Percentiles rank a stretch among this genome's conserved stretches.
phyloP scores from a whole-genome alignment of 164 flowering plant species.

The Annona cherimola region DNA sequence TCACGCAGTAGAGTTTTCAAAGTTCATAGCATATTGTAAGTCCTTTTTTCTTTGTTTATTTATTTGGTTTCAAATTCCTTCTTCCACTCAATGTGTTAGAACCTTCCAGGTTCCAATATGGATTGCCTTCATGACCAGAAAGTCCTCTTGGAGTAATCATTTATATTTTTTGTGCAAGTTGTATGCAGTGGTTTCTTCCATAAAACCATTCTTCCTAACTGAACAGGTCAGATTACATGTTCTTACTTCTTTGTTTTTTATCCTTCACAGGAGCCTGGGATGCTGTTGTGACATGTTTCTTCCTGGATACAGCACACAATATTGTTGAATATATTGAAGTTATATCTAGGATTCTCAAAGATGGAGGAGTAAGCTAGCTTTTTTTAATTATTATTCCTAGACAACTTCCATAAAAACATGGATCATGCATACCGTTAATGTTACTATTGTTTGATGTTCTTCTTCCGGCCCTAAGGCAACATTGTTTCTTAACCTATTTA shows the following conservation, averaged over 20 bases:
- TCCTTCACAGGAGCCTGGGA: slow-evolving; percentile 80
- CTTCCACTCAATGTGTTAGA: neutral
- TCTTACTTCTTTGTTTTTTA: neutral
- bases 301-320: slow-evolving; percentile 95
- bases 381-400: neutral
- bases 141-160: neutral
- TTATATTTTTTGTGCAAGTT: neutral
- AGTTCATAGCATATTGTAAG: too few species aligned
- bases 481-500: too few species aligned
- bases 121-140: neutral
- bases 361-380: slow-evolving; percentile 75
- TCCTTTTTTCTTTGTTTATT: neutral
- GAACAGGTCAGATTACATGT: neutral
- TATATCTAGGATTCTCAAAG: slow-evolving; percentile 75
- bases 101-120: too few species aligned
- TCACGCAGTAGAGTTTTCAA: too few species aligned
- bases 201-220: neutral
- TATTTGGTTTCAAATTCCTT: neutral
- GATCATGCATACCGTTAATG: too few species aligned
- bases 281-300: slow-evolving; percentile 95
- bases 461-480: too few species aligned
- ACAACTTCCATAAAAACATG: too few species aligned
- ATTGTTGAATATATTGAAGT: slow-evolving; percentile 88
- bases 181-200: neutral
- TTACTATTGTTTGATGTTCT: too few species aligned